Evolutionary conservation across 2,329 filamentous ascomycete species (phyloP).

Genomic region (Bipolaris sorokiniana): DNA sequence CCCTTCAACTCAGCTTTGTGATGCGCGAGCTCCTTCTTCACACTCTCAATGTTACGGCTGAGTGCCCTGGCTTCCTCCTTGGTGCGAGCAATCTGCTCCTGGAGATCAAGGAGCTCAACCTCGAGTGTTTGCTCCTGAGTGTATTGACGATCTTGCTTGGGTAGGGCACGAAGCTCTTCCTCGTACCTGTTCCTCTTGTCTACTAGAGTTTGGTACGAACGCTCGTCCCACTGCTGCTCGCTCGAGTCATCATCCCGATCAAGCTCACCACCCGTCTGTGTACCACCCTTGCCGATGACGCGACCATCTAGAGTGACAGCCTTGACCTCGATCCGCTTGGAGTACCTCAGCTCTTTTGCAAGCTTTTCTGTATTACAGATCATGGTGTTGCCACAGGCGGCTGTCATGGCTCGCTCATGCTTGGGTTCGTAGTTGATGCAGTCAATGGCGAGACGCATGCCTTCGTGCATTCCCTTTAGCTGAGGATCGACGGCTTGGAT

Average conservation of each 20-base stretch:
- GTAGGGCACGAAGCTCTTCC: constrained; percentile 78
- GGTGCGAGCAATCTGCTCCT: constrained; percentile 73
- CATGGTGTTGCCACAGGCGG: constrained; percentile 92
- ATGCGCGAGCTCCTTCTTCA: constrained; percentile 79
- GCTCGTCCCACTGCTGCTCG: constrained; percentile 85
- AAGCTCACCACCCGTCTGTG: constrained; percentile 94
- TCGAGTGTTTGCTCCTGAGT: constrained; percentile 81
- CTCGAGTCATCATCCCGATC: constrained; percentile 67
- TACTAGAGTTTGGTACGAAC: constrained; percentile 84
- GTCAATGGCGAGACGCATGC: constrained; percentile 87
- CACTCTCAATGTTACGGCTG: constrained; percentile 82
- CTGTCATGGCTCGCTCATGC: constrained; percentile 89
- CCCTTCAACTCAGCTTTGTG: constrained; percentile 75
- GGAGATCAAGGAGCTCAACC: constrained; percentile 78
- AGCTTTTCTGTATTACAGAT: constrained; percentile 88
- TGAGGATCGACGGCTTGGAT: constrained; percentile 89
- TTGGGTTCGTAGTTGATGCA: constrained; percentile 91
- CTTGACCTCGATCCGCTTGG: constrained; percentile 84
- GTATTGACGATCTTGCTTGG: constrained; percentile 76
- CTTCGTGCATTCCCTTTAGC: constrained; percentile 85
- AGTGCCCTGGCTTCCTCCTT: constrained; percentile 79
- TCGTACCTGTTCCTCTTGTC: constrained; percentile 76
- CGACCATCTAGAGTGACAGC: constrained; percentile 94
- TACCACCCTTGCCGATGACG: constrained; percentile 92
- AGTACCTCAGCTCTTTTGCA: constrained; percentile 88